Conservation (phyloP, 2,329 filamentous ascomycete species). For the Hypoxylon rubiginosum region DNA sequence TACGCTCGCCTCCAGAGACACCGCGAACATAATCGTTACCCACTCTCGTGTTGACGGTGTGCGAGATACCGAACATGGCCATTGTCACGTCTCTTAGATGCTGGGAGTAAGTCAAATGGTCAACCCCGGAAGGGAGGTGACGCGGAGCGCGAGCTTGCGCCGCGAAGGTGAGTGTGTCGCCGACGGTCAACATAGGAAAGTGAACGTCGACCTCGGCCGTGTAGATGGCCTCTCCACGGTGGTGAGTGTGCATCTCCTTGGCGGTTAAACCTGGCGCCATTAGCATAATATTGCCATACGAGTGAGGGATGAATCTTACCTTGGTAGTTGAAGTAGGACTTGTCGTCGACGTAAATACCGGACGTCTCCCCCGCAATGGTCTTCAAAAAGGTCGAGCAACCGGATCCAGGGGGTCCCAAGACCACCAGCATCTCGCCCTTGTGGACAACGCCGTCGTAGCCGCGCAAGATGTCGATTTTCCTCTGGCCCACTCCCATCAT, state of each 20-base stretch:
- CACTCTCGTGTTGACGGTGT: slow-evolving; percentile 79
- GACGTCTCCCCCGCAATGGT: slow-evolving; percentile 86
- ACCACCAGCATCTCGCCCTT: slow-evolving; percentile 83
- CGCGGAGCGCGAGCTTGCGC: slow-evolving; percentile 77
- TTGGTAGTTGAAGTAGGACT: slow-evolving; percentile 85
- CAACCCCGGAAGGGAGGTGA: slow-evolving; percentile 70
- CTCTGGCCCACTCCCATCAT: slow-evolving; percentile 66
- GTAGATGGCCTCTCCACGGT: slow-evolving; percentile 89
- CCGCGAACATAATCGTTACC: slow-evolving; percentile 82
- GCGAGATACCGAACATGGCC: slow-evolving; percentile 81
- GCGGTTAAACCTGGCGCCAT: slow-evolving; percentile 68
- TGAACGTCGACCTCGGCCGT: slow-evolving; percentile 87
- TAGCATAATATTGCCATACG: slow-evolving; percentile 19
- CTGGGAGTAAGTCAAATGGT: slow-evolving; percentile 66
- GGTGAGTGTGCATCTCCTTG: slow-evolving; percentile 80
- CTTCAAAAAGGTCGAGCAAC: slow-evolving; percentile 88
- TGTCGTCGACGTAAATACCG: slow-evolving; percentile 79
- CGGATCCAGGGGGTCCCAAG: slow-evolving; percentile 77
- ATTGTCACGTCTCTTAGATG: slow-evolving; percentile 79
- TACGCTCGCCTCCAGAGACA: slow-evolving; percentile 80
- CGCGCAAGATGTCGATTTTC: slow-evolving; percentile 76
- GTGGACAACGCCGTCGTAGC: slow-evolving; percentile 76
- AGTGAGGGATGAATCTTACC: slow-evolving; percentile 56
- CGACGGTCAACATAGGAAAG: slow-evolving; percentile 82
- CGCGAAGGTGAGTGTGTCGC: slow-evolving; percentile 84